These are phyloP conservation scores for Adansonia madagascariensis DNA, from an alignment of 441 rosid species.

Conservation along the genomic window DNA sequence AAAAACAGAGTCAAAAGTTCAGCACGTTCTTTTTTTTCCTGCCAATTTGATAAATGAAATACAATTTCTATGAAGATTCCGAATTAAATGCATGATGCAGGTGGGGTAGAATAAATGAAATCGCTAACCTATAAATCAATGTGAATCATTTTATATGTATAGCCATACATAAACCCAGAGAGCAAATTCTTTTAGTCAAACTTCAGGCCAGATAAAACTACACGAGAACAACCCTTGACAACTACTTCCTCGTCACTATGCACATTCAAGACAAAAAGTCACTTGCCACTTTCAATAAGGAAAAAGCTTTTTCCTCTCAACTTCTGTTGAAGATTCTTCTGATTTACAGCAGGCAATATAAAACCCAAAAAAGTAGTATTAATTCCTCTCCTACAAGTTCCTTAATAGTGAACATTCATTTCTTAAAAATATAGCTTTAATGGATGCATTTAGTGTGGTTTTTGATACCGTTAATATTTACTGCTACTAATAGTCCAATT, in stretches of 20 bases:
- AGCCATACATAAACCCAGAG: background rate
- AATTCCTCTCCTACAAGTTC: background rate
- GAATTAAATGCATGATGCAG: background rate
- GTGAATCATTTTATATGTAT: background rate
- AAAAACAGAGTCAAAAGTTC: background rate
- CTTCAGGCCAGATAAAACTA: background rate
- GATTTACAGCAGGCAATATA: background rate
- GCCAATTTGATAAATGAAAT: background rate
- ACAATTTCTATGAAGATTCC: background rate
- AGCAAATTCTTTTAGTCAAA: background rate
- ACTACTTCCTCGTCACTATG: background rate
- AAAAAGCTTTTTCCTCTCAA: background rate
- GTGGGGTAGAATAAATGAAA: background rate
- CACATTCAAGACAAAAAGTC: background rate
- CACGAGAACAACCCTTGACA: background rate
- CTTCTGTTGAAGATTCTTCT: background rate
- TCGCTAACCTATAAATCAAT: background rate
- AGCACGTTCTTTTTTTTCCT: constrained; percentile 7
- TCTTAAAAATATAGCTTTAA: background rate
- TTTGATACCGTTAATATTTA: background rate
- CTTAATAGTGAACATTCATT: background rate
- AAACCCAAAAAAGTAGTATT: background rate
- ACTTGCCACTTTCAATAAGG: background rate
- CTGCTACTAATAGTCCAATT: too few species aligned
- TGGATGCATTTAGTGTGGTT: background rate